Evolutionary conservation across 805 yeast genomes (phyloP).

Genomic region (Ogataea paradorogensis): DNA sequence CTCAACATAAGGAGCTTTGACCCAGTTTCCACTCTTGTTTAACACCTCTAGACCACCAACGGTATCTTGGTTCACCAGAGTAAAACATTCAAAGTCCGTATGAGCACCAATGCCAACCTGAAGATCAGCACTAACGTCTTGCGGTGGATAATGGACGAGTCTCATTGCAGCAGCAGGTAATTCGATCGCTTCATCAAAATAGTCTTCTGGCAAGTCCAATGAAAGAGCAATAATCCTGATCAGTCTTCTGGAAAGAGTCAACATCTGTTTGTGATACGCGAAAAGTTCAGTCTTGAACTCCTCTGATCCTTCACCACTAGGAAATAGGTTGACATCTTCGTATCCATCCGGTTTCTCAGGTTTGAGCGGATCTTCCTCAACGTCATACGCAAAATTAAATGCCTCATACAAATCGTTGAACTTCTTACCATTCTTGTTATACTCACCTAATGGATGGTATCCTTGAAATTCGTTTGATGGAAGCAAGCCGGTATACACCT

Average conservation of each 20-base stretch:
- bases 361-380: not conserved
- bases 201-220: slow-evolving; percentile 24
- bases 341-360: not conserved
- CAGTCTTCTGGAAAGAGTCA: slow-evolving; percentile 6
- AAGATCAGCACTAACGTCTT: slow-evolving; percentile 22
- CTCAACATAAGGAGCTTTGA: slow-evolving; percentile 11
- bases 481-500: slow-evolving; percentile 24
- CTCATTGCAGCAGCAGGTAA: slow-evolving; percentile 29
- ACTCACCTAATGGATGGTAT: slow-evolving; percentile 20
- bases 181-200: slow-evolving; percentile 24
- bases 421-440: slow-evolving; percentile 18
- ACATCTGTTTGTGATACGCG: not conserved
- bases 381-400: slow-evolving; percentile 21
- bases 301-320: not conserved
- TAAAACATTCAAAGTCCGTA: slow-evolving; percentile 33
- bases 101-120: slow-evolving; percentile 35
- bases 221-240: slow-evolving; percentile 26
- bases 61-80: slow-evolving; percentile 25
- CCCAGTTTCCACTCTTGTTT: slow-evolving; percentile 14
- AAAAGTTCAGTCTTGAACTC: not conserved
- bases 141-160: slow-evolving; percentile 31
- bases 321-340: not conserved
- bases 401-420: slow-evolving; percentile 29
- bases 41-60: slow-evolving; percentile 13
- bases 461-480: slow-evolving; percentile 25